A percentile compares a stretch with the other conserved stretches of the same genome.
Evolutionary conservation across 495 filamentous ascomycete species (phyloP).

Genomic region (Parathielavia hyrcaniae): DNA sequence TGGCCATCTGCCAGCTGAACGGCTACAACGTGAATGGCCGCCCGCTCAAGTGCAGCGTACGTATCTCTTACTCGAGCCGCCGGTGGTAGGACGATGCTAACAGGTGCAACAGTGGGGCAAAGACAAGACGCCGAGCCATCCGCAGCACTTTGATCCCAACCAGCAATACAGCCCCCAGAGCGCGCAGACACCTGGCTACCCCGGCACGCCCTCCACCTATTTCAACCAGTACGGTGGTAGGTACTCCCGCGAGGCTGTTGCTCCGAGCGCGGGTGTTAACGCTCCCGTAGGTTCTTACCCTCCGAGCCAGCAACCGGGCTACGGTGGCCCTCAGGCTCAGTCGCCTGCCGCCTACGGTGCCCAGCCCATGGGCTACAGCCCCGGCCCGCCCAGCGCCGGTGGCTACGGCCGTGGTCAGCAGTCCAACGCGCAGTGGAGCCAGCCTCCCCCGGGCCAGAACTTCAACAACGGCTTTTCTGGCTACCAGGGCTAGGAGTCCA

Average conservation of each 20-base stretch:
- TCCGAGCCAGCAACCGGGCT: slow-evolving; percentile 49
- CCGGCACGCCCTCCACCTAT: slow-evolving; percentile 71
- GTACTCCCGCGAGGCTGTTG: slow-evolving; percentile 33
- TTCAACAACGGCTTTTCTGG: slow-evolving; percentile 55
- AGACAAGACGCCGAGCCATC: slow-evolving; percentile 88
- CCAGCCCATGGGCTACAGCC: slow-evolving; percentile 52
- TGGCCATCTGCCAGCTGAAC: slow-evolving; percentile 96
- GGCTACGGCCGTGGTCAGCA: slow-evolving; percentile 79
- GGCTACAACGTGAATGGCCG: slow-evolving; percentile 97
- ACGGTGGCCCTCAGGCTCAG: slow-evolving; percentile 49
- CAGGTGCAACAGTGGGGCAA: slow-evolving; percentile 77
- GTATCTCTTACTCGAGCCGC: slow-evolving; percentile 3
- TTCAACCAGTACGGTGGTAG: slow-evolving; percentile 87
- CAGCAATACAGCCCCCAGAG: slow-evolving; percentile 66
- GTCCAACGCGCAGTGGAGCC: slow-evolving; percentile 68
- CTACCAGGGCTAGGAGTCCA: slow-evolving; percentile 48
- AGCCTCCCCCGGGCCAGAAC: slow-evolving; percentile 51
- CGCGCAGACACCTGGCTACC: slow-evolving; percentile 51
- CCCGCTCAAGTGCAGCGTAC: slow-evolving; percentile 93
- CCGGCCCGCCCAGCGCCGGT: slow-evolving; percentile 62
- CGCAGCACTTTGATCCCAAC: slow-evolving; percentile 67
- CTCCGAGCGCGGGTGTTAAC: slow-evolving; percentile 25
- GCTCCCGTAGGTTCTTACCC: slow-evolving; percentile 40
- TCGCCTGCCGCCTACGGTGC: slow-evolving; percentile 57
- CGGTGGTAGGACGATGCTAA: slow-evolving; percentile 26